phyloP scores from a whole-genome alignment of 805 yeast genomes.

The Cyberlindnera mycetangii region DNA sequence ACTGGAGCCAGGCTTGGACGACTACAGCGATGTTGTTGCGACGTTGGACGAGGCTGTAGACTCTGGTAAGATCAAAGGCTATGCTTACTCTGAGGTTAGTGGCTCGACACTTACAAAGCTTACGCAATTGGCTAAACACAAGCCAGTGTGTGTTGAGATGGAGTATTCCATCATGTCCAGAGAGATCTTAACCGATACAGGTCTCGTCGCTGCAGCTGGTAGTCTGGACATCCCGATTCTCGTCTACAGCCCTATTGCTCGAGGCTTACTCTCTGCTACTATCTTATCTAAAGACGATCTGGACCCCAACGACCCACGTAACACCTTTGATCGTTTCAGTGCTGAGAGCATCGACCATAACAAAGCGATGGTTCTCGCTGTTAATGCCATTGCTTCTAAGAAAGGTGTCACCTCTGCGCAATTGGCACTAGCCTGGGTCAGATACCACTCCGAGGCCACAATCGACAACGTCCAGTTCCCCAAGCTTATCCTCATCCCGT shows the following conservation, averaged over 20 bases:
- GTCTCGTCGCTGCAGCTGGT: slow-evolving; percentile 56
- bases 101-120: slow-evolving; percentile 62
- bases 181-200: slow-evolving; percentile 55
- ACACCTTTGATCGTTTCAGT: slow-evolving; percentile 51
- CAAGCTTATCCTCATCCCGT: slow-evolving; percentile 74
- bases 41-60: slow-evolving; percentile 58
- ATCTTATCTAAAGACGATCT: slow-evolving; percentile 45
- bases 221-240: slow-evolving; percentile 62
- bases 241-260: slow-evolving; percentile 81
- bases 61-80: slow-evolving; percentile 64
- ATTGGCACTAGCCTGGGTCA: slow-evolving; percentile 65
- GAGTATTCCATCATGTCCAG: slow-evolving; percentile 71
- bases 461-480: slow-evolving; percentile 38
- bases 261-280: slow-evolving; percentile 72
- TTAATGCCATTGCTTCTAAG: slow-evolving; percentile 46
- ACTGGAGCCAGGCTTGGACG: slow-evolving; percentile 52
- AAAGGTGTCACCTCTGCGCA: slow-evolving; percentile 59
- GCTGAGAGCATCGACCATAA: slow-evolving; percentile 58
- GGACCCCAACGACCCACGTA: slow-evolving; percentile 55
- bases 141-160: slow-evolving; percentile 68
- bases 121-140: slow-evolving; percentile 42
- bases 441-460: slow-evolving; percentile 35
- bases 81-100: slow-evolving; percentile 73
- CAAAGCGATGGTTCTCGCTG: slow-evolving; percentile 46
- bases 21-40: slow-evolving; percentile 51